Evolutionary conservation across 108 stramenopile species (phyloP), one percentile per base, ranked within the genome.

Genomic region (Stephanodiscus triporus): DNA sequence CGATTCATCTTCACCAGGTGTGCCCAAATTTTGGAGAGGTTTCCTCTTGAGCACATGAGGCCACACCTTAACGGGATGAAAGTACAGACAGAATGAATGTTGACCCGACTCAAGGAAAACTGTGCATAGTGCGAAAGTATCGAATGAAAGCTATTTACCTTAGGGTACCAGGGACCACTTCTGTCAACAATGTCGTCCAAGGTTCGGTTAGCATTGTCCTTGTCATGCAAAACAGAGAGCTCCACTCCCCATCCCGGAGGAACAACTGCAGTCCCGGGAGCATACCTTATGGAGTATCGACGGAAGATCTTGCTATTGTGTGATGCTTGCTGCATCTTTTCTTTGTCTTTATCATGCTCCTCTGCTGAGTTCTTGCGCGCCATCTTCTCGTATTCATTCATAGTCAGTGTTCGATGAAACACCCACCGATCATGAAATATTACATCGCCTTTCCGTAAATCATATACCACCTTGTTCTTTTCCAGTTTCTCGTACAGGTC

Each of bases 201-300:
- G 23, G 56, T 69, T 43, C 43, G 40, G 34, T 61, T 74, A 36
- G 73, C 50, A 47, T 75, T 80, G 27, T 61, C 37, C 26, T 30
- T 8, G 68, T 80, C 23, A 9, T 27, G 55, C 40, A 80, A 38
- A 4, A 72, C 50, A 38, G 60, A 63, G 11, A 56, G 67, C 43
- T 76, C 73, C 8, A 68, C 34, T 17, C 24, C 38, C 26, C 56
- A 51, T 70, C 79, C 73, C 19, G 59, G 49, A 36, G 68, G 53
- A 61, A 76, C 60, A 9, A 19, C 70, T 9, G 79, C 79, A 13
- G 38, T 70, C 24, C 79, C 79, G 13, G 49, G 30, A 16, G 67
- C 73, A 59, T 80, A 80, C 30, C 79, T 72, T 38, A 80, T 75
- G n/a, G 74, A 57, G 62, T 80, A 80, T 23, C 79, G 68, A 53